phyloP scores from a whole-genome alignment of 306 rosid species.

The Trifolium pratense region DNA sequence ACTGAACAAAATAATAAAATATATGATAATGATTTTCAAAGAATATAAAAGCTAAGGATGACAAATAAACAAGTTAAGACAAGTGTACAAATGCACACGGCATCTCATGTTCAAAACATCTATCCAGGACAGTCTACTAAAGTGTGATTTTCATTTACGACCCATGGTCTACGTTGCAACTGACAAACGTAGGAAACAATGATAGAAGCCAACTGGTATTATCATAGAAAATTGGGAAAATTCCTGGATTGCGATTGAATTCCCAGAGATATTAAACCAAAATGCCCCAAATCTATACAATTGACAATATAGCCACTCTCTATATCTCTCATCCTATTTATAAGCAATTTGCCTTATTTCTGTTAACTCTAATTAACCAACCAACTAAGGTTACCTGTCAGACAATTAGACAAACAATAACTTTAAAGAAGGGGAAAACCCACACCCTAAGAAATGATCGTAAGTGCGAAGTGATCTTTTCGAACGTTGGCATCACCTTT shows the following conservation, averaged over 20 bases:
- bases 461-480: conserved; percentile 15
- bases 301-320: background rate
- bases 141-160: conserved; percentile 18
- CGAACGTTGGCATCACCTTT: conserved; percentile 13
- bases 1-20: conserved; percentile 59
- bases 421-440: background rate
- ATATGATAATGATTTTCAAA: conserved; percentile 25
- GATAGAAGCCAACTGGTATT: background rate
- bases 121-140: conserved; percentile 24
- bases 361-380: conserved; percentile 4
- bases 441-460: conserved; percentile 2
- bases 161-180: conserved; percentile 22
- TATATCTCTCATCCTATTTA: background rate
- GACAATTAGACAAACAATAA: conserved; percentile 32
- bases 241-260: background rate
- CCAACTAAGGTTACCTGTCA: background rate
- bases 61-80: conserved; percentile 24
- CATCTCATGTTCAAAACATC: conserved; percentile 23
- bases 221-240: background rate
- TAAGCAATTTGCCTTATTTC: background rate
- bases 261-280: background rate
- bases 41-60: conserved; percentile 34
- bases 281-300: conserved; percentile 1
- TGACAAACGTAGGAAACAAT: conserved; percentile 4
- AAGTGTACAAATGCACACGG: conserved; percentile 10